Base-by-base conservation (phyloP, 768 basidiomycete species). In the Rhodotorula graminis region DNA sequence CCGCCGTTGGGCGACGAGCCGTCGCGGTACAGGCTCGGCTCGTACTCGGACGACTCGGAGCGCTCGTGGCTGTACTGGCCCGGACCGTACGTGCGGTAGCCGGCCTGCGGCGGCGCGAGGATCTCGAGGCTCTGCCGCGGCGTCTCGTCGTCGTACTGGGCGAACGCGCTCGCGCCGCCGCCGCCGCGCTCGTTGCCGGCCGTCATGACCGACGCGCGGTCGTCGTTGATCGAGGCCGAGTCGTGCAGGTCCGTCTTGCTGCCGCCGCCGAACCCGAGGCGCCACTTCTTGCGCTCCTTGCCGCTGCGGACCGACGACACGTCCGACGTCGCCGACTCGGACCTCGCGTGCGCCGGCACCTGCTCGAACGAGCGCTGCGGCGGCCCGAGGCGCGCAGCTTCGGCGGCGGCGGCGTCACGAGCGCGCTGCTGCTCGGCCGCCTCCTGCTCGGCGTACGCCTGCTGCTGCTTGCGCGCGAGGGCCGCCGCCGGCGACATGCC, bases 301-400 rank as follows among this genome's bases (percentile, higher is more conserved):
- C 58, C 87, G 88, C 79, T 95, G 91, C 92, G 91, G 93, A 19
- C 89, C 16, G 57, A 61, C 52, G 58, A 40, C 18, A 46, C 79
- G 42, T 72, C 72, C 37, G 61, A 70, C 33, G 49, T 56, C 25
- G 40, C 57, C 49, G 61, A 60, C 29, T 57, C 70, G 46, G 47
- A 29, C 14, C 65, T 27, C 29, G 56, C n/a, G 44, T 53, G 76
- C 37, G 37, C 61, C 23, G 47, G 58, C 14, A 61, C n/a, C 42
- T 67, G 66, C 66, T 67, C 66, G 50, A 60, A 69, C 60, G 62
- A 65, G 21, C 55, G 64, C 27, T 11, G 16, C 33, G 75, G 75
- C 14, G 75, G 71, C 21, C 64, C 66, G 18, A 68, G 49, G 8
- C 62, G 62, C 7, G 68, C 67, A 0, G 75, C 65, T 16, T 69